Base-by-base conservation (phyloP, 2,329 filamentous ascomycete species). In the Diaporthe sp. region DNA sequence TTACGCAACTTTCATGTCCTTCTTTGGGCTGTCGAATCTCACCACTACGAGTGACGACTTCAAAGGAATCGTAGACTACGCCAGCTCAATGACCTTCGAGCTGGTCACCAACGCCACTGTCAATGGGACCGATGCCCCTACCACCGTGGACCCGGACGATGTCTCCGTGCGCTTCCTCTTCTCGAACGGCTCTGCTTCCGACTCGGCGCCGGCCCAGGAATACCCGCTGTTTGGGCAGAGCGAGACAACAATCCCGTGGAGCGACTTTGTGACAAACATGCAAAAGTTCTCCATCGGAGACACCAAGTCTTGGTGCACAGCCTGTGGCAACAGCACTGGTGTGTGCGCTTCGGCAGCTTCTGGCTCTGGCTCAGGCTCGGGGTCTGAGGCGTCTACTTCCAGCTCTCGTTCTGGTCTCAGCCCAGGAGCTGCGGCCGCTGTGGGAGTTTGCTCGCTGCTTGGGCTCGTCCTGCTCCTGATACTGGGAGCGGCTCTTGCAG, bases 41-140 rank as follows among this genome's bases (percentile, higher is more conserved):
- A 84, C 85, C 8, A 80, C 83, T 17, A 87, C 85, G 2, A 89
- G 87, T 74, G 78, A 84, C 1, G 85, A 94, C 82, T 97, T 98
- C 86, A 91, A 86, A 75, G 94, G 94, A 72, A 86, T 98, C 17
- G 91, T 93, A n/a, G 92, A 95, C 84, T 98, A 98, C 80, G 95
- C 95, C 7, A 93, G 92, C 3, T 91, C 91, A 77, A 95, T 97
- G 90, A 88, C 88, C 8, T 96, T 97, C 82, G 96, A 98, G 86
- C 85, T 92, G 30, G 86, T 92, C 71, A 90, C 90, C 72, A 87
- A 87, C 77, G 83, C 89, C 88, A 84, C 85, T 4, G 86, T 84
- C 17, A 70, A 64, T 17, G 72, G 74, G 0, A 70, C 72, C 35
- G 72, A 80, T 64, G 78, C 80, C 81, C 89, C 91, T 15, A 77